Evolutionary conservation across 768 basidiomycete genomes (phyloP).

Genomic region (Leucogyrophana mollusca): DNA sequence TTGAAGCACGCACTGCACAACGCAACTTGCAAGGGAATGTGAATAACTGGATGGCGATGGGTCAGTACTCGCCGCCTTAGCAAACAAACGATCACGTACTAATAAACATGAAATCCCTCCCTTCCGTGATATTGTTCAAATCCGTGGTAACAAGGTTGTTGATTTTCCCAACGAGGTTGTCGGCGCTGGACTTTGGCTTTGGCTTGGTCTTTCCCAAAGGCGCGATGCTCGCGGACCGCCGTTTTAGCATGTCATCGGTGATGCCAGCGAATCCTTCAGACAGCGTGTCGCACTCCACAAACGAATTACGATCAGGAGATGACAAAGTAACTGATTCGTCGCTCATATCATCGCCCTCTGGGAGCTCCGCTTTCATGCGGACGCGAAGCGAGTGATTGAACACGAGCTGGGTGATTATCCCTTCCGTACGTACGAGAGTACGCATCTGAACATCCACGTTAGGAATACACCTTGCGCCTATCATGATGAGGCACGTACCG

Average conservation of each 20-base stretch:
- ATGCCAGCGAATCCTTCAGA: constrained; percentile 5
- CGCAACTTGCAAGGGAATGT: constrained; percentile 9
- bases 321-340: constrained; percentile 1
- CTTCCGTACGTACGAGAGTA: constrained; percentile 47
- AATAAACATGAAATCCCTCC: constrained; percentile 14
- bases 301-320: constrained; percentile 10
- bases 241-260: constrained; percentile 1
- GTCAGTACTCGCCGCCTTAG: not conserved
- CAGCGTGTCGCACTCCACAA: constrained; percentile 13
- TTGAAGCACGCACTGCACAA: constrained; percentile 25
- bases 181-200: constrained; percentile 19
- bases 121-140: constrained; percentile 13
- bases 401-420: constrained; percentile 49
- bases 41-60: constrained; percentile 2
- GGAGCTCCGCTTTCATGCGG: constrained; percentile 29
- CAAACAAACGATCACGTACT: not conserved
- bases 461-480: too few relatives aligned
- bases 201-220: constrained; percentile 4
- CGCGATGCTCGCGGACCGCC: not conserved
- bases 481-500: constrained; percentile 17
- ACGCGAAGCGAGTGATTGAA: constrained; percentile 63
- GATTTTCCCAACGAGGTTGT: constrained; percentile 68
- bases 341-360: constrained; percentile 6
- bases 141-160: constrained; percentile 70
- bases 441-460: constrained; percentile 30